Base-by-base conservation (phyloP, 1,284 basidiomycete species). In the Leccinum fallax region DNA sequence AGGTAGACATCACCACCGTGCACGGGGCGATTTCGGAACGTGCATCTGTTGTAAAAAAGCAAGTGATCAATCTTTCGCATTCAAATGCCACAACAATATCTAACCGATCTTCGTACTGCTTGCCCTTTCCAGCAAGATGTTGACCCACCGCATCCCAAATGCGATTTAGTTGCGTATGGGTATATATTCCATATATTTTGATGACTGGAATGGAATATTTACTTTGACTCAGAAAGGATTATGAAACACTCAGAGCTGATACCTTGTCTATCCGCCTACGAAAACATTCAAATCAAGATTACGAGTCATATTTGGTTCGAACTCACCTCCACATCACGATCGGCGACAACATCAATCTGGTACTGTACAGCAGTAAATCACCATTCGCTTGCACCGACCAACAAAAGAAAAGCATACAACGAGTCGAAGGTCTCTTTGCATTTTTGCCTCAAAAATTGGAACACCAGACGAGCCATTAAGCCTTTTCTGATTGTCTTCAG, bases 371-470 rank as follows among this genome's bases (percentile, higher is more conserved):
- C 52, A 51, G 51, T 66, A 3, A 64, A 49, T 26, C 40, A 4
- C 48, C 0, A 1, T 43, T 32, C 16, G 40, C 38, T 32, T 16
- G 51, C 34, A 28, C n/a, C 1, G 26, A 38, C 34, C 13, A 2
- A n/a, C n/a, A 48, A 30, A 48, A 48, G 5, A 48, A 48, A 26
- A 49, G 19, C 83, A 19, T 68, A 89, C 87, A n/a, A 90, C 80
- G 3, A 90, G 74, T 4, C 88, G 79, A 21, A 80, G 74, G 67
- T 89, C 86, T 0, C 80, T 65, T 1, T 85, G 87, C 82, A 89
- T 85, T 69, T 88, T 89, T 0, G 88, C 88, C 67, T 89, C 87
- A 59, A 81, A 90, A 7, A 90, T 82, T 0, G 88, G 86, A 2
- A 88, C 72, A 7, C 81, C 81, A 9, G 74, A 73, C 0, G 76